Percentiles rank a stretch among this genome's conserved stretches.
These are phyloP conservation scores for Scutellaria baicalensis DNA, from an alignment of 257 asterid species.

Conservation along the genomic window DNA sequence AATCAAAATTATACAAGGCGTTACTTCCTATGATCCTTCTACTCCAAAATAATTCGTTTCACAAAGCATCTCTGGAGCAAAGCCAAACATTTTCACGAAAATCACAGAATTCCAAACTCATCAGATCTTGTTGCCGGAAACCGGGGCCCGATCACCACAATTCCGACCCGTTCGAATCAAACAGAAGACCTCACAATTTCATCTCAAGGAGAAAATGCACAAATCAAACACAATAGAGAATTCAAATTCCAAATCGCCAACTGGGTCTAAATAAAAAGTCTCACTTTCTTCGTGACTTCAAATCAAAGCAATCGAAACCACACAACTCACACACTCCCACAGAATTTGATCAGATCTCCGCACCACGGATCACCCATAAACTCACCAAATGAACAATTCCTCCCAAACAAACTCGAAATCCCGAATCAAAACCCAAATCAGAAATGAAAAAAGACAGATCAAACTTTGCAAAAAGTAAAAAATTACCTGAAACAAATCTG, in stretches of 20 bases:
- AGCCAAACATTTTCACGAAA: neutral
- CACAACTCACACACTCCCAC: neutral
- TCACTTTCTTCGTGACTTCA: neutral
- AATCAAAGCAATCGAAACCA: neutral
- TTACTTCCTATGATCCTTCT: neutral
- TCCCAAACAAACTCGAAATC: neutral
- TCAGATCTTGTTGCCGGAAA: slow-evolving; percentile 13
- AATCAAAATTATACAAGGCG: neutral
- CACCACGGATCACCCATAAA: slow-evolving; percentile 14
- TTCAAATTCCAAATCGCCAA: slow-evolving; percentile 4
- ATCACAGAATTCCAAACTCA: neutral
- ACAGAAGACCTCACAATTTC: neutral
- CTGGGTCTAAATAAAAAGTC: neutral
- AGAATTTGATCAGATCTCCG: slow-evolving; percentile 27
- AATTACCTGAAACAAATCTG: slow-evolving; percentile 20
- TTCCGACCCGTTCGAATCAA: neutral
- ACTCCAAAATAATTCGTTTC: neutral
- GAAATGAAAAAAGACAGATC: neutral
- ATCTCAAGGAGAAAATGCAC: slow-evolving; percentile 1
- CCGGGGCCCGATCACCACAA: slow-evolving; percentile 15
- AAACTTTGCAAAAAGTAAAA: neutral
- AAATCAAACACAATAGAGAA: neutral
- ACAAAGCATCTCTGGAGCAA: neutral
- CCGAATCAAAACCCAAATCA: neutral
- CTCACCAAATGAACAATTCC: neutral